These are phyloP conservation scores for Parachlorella kessleri DNA, from an alignment of 139 green algal species.

Conservation along the genomic window DNA sequence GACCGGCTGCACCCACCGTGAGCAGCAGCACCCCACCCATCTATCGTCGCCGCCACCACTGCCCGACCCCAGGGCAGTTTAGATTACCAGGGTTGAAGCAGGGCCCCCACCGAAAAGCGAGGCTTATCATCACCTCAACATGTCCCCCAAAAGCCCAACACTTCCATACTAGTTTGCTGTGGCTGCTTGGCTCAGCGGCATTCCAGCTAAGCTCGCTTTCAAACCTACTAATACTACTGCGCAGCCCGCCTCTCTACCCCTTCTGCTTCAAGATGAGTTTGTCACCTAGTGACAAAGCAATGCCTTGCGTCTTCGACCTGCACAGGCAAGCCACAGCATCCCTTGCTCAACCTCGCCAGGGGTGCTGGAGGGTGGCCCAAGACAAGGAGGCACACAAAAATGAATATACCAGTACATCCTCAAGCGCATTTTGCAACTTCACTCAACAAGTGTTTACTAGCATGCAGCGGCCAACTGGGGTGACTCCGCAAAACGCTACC, in stretches of 20 bases:
- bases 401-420: slow-evolving; percentile 42
- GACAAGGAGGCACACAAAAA: not conserved
- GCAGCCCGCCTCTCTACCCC: slow-evolving; percentile 30
- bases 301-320: slow-evolving; percentile 80
- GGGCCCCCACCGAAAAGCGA: too few relatives aligned
- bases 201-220: too few relatives aligned
- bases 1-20: too few relatives aligned
- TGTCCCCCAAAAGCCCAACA: too few relatives aligned
- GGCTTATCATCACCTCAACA: too few relatives aligned
- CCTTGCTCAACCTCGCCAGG: not conserved
- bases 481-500: slow-evolving; percentile 35
- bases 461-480: not conserved
- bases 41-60: too few relatives aligned
- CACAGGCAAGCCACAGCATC: not conserved
- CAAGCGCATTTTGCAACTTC: not conserved
- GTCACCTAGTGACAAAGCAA: slow-evolving; percentile 94
- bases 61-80: too few relatives aligned
- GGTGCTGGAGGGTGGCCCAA: not conserved
- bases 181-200: too few relatives aligned
- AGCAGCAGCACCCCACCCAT: too few relatives aligned
- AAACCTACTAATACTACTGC: too few relatives aligned
- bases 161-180: too few relatives aligned
- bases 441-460: not conserved
- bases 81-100: too few relatives aligned
- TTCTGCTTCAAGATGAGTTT: slow-evolving; percentile 99